Percentiles rank a stretch among this genome's conserved stretches.
Conservation (phyloP, 306 rosid genomes). For the Dicorynia guianensis region DNA sequence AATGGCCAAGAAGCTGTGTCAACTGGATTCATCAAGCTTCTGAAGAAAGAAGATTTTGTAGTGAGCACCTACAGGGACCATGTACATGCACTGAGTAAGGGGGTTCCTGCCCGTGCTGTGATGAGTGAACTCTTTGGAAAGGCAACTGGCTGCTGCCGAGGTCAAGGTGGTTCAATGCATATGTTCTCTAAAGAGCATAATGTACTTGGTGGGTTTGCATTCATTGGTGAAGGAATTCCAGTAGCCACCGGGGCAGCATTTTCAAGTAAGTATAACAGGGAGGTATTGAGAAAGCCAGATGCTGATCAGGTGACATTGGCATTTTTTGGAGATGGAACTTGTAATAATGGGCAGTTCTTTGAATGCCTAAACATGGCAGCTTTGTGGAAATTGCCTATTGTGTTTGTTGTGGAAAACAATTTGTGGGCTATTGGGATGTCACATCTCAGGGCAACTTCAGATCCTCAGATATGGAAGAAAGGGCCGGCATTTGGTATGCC, state of each 20-base stretch:
- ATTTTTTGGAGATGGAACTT: slow-evolving; percentile 88
- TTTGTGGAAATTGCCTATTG: slow-evolving; percentile 83
- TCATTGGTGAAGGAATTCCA: slow-evolving; percentile 91
- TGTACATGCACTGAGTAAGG: slow-evolving; percentile 88
- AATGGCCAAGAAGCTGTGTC: slow-evolving; percentile 98
- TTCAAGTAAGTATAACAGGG: slow-evolving; percentile 71
- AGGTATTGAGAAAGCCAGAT: slow-evolving; percentile 66
- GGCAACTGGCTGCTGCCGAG: slow-evolving; percentile 86
- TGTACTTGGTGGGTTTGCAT: slow-evolving; percentile 83
- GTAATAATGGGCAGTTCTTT: slow-evolving; percentile 85
- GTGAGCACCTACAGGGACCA: slow-evolving; percentile 92
- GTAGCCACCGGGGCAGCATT: slow-evolving; percentile 90
- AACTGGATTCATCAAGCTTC: slow-evolving; percentile 84
- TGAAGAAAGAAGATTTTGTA: slow-evolving; percentile 70
- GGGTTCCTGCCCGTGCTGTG: slow-evolving; percentile 82
- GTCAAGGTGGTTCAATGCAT: slow-evolving; percentile 97
- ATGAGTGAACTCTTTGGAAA: slow-evolving; percentile 94
- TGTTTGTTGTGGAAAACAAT: slow-evolving; percentile 89
- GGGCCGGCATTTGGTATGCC: slow-evolving; percentile 96
- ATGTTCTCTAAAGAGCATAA: slow-evolving; percentile 90
- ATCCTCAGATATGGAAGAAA: slow-evolving; percentile 90
- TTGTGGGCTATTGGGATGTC: slow-evolving; percentile 97
- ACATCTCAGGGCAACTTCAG: slow-evolving; percentile 84
- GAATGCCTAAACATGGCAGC: slow-evolving; percentile 96
- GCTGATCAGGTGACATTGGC: slow-evolving; percentile 76